phyloP scores from a whole-genome alignment of 257 asterid genomes.

The Craterostigma plantagineum region DNA sequence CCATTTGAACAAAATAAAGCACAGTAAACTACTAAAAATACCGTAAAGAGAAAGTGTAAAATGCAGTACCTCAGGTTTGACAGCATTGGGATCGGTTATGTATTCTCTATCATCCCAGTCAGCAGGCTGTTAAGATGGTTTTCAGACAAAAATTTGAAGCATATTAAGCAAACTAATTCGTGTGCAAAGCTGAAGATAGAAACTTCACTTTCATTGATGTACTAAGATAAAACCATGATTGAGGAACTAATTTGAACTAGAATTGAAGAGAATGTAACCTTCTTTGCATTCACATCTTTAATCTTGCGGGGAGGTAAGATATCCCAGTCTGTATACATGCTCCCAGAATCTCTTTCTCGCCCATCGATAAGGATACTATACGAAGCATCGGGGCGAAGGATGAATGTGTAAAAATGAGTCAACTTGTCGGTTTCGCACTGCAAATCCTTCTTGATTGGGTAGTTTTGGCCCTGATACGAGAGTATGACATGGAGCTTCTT shows the following conservation, averaged over 20 bases:
- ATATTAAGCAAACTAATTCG: too few relatives aligned
- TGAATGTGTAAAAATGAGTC: slow-evolving; percentile 87
- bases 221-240: slow-evolving; percentile 2
- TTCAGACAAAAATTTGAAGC: too few relatives aligned
- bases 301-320: slow-evolving; percentile 78
- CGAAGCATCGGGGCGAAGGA: slow-evolving; percentile 81
- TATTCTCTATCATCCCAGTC: slow-evolving; percentile 96
- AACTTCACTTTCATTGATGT: too few relatives aligned
- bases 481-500: slow-evolving; percentile 77
- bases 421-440: slow-evolving; percentile 83
- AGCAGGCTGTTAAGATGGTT: too few relatives aligned
- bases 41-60: too few relatives aligned
- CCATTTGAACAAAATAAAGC: too few relatives aligned
- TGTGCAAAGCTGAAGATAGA: too few relatives aligned
- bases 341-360: slow-evolving; percentile 78
- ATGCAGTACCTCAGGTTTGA: slow-evolving; percentile 58
- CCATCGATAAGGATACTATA: slow-evolving; percentile 70
- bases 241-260: too few relatives aligned
- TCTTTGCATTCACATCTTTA: slow-evolving; percentile 55
- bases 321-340: slow-evolving; percentile 91
- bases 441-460: slow-evolving; percentile 79
- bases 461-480: slow-evolving; percentile 74
- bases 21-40: too few relatives aligned
- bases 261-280: slow-evolving; percentile 26
- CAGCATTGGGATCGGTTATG: slow-evolving; percentile 62